Base-by-base conservation (phyloP, 495 filamentous ascomycete genomes). In the Podospora appendiculata region DNA sequence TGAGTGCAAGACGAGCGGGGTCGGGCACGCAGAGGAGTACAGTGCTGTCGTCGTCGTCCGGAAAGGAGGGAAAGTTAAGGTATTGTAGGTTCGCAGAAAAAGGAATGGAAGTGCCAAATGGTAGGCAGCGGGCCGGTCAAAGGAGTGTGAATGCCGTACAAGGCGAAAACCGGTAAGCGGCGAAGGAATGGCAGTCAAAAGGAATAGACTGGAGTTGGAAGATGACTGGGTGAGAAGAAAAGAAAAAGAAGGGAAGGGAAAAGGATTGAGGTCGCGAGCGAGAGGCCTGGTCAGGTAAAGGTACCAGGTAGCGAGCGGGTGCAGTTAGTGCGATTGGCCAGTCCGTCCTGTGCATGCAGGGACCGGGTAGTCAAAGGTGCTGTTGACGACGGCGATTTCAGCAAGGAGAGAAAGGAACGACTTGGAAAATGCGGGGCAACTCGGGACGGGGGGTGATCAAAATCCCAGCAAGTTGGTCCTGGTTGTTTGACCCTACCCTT, bases 181-280 rank as follows among this genome's bases (percentile, higher is more conserved):
- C 55, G 52, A 51, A 35, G 25, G 25, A 25, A 5, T 35, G 45
- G 50, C 13, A 50, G 47, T 34, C 47, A 48, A 61, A 66, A 68
- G 63, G 74, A 77, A 65, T 66, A 74, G 63, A 68, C 51, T 48
- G 48, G 57, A 60, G 57, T 47, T 45, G 38, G 50, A 11, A 55
- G 52, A 54, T 62, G 59, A 59, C 44, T 45, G 50, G 42, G 46
- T 49, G 49, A 44, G 51, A 49, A 59, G 52, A 45, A 51, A 51
- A 44, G 51, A 49, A 59, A 53, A 45, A 45, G 32, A 57, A 62
- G 46, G 45, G 51, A 52, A 45, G 43, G 60, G 52, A 46, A 56
- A 53, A 46, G 53, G 55, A 34, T 50, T 35, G 42, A 46, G 46
- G 45, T 47, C 10, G 45, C 32, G 43, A 51, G 18, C 46, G 32